These are phyloP conservation scores for Iberis amara DNA, from an alignment of 441 rosid genomes.

Conservation along the genomic window DNA sequence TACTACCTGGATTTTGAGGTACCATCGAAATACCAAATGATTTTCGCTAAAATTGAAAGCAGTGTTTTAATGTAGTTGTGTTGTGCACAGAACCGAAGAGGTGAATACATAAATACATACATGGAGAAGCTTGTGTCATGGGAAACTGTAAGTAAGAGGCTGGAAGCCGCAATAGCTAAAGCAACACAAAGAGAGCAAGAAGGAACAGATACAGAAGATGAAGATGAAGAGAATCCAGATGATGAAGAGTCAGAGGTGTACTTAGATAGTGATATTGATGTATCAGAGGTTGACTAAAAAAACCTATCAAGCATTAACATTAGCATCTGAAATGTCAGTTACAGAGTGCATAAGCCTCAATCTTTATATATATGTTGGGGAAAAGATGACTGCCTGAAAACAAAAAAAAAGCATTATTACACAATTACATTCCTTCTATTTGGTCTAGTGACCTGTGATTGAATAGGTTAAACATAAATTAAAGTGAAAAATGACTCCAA, in stretches of 20 bases:
- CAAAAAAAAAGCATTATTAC: background rate
- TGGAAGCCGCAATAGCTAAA: slow-evolving; percentile 54
- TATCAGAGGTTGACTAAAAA: slow-evolving; percentile 42
- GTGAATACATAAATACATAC: slow-evolving; percentile 56
- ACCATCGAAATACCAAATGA: slow-evolving; percentile 11
- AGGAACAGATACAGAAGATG: slow-evolving; percentile 45
- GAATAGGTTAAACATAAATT: too few species aligned
- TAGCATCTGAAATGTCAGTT: slow-evolving; percentile 21
- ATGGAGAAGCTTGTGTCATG: slow-evolving; percentile 83
- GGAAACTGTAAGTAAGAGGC: slow-evolving; percentile 71
- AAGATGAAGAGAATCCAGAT: slow-evolving; percentile 44
- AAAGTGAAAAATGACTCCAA: too few species aligned
- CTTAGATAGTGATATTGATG: slow-evolving; percentile 48
- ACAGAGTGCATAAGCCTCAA: background rate
- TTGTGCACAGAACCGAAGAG: slow-evolving; percentile 55
- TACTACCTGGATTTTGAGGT: slow-evolving; percentile 94
- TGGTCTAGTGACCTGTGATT: slow-evolving; percentile 20
- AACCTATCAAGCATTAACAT: background rate
- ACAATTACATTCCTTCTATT: slow-evolving; percentile 14
- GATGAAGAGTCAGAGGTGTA: slow-evolving; percentile 38
- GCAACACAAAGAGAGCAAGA: slow-evolving; percentile 57
- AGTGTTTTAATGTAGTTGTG: slow-evolving; percentile 11
- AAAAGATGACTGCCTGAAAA: too few species aligned
- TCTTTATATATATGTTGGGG: too few species aligned
- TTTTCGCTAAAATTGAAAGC: slow-evolving; percentile 5